A percentile compares a stretch with the other conserved stretches of the same genome.
Evolutionary conservation across 1,284 basidiomycete species (phyloP).

Genomic region (Apiotrichum gamsii): DNA sequence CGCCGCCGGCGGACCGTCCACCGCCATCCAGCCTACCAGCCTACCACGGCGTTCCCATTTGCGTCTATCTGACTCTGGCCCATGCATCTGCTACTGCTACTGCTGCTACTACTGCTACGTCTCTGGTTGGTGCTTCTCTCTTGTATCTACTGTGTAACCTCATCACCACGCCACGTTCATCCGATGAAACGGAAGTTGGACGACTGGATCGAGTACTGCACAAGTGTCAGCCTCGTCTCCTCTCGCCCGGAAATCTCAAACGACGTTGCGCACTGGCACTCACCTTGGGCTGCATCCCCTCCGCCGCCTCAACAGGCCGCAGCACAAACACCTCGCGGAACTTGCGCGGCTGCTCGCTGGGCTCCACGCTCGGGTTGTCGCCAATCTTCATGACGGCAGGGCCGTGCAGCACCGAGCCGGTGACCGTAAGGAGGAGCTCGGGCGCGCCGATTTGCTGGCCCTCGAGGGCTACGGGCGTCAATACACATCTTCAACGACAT

Average conservation of each 20-base stretch:
- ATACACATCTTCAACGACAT: not conserved
- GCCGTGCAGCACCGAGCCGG: slow-evolving; percentile 40
- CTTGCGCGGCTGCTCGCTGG: slow-evolving; percentile 35
- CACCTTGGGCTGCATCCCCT: slow-evolving; percentile 42
- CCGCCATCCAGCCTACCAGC: too few relatives aligned
- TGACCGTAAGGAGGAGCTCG: slow-evolving; percentile 38
- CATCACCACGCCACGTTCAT: too few relatives aligned
- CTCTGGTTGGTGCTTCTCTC: too few relatives aligned
- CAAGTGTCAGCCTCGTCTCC: not conserved
- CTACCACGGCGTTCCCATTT: too few relatives aligned
- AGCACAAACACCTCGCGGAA: slow-evolving; percentile 44
- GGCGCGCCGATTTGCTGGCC: slow-evolving; percentile 24
- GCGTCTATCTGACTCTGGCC: too few relatives aligned
- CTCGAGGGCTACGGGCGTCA: slow-evolving; percentile 11
- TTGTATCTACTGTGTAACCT: too few relatives aligned
- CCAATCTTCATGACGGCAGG: slow-evolving; percentile 27
- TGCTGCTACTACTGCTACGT: too few relatives aligned
- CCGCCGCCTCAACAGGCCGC: slow-evolving; percentile 29
- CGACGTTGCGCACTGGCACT: slow-evolving; percentile 1
- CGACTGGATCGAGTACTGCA: slow-evolving; percentile 39
- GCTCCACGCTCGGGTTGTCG: slow-evolving; percentile 16
- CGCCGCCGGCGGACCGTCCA: too few relatives aligned
- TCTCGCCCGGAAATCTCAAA: not conserved
- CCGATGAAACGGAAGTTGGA: slow-evolving; percentile 43
- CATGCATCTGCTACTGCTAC: too few relatives aligned